phyloP scores from a whole-genome alignment of 768 basidiomycete species.

The Suillus discolor region DNA sequence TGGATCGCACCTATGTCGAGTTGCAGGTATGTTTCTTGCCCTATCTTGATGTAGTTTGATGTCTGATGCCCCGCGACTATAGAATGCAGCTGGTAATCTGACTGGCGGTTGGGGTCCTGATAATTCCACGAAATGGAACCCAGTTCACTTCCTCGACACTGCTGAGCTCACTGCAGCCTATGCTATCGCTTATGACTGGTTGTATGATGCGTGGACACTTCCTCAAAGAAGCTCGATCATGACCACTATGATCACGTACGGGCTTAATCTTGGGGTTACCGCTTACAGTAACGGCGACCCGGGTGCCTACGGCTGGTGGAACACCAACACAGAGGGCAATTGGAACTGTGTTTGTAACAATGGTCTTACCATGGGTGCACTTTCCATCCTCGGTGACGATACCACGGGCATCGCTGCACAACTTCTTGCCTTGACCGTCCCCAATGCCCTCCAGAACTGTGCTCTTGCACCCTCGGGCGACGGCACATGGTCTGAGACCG shows the following conservation, averaged over 20 bases:
- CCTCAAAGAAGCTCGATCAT: slow-evolving; percentile 73
- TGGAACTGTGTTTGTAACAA: slow-evolving; percentile 99
- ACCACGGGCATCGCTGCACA: slow-evolving; percentile 68
- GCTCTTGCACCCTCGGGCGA: slow-evolving; percentile 61
- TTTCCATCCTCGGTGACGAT: slow-evolving; percentile 89
- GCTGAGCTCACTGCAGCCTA: slow-evolving; percentile 91
- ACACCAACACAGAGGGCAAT: slow-evolving; percentile 72
- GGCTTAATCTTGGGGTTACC: slow-evolving; percentile 65
- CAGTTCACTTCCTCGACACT: slow-evolving; percentile 86
- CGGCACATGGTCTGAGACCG: slow-evolving; percentile 92
- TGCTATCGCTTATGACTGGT: slow-evolving; percentile 95
- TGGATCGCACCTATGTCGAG: slow-evolving; percentile 83
- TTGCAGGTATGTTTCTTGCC: slow-evolving; percentile 60
- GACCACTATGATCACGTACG: slow-evolving; percentile 74
- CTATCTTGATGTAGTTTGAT: not conserved
- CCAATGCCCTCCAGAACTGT: slow-evolving; percentile 81
- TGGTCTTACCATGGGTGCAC: slow-evolving; percentile 85
- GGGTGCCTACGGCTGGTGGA: slow-evolving; percentile 75
- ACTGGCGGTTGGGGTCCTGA: slow-evolving; percentile 65
- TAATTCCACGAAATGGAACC: slow-evolving; percentile 78
- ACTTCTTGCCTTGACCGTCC: slow-evolving; percentile 67
- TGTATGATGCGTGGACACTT: slow-evolving; percentile 81
- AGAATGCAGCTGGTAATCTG: slow-evolving; percentile 80
- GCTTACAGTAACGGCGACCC: slow-evolving; percentile 47
- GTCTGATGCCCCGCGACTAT: not conserved